Base-by-base conservation (phyloP, 2,329 filamentous ascomycete species). In the Botrytis deweyae region DNA sequence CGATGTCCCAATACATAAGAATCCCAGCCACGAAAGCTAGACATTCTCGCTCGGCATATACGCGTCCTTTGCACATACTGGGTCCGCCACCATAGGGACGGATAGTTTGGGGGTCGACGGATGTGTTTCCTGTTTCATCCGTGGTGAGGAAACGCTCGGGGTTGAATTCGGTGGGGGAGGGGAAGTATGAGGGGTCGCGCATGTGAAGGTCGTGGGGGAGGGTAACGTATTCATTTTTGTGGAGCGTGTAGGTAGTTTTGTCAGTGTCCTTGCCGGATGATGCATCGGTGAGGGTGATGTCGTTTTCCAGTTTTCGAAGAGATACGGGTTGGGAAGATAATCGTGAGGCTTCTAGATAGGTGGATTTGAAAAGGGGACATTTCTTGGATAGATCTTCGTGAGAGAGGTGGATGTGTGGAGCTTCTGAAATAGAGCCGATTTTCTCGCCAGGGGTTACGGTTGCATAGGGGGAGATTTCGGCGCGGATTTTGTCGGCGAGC, bases 1-100 rank as follows among this genome's bases (percentile, higher is more conserved):
- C 82, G 73, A 90, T 85, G 62, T 90, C 86, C 87, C 88, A 90
- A 77, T 88, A 83, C 9, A 84, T 82, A 33, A 90, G 78, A 36
- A 90, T 84, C 1, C 85, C 84, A 25, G 87, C 87, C 1, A 84
- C 83, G 63, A 88, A 85, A 38, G 85, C 80, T 62, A 90, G 76
- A 29, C 85, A 83, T 77, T 87, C 84, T 66, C 84, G 82, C 77
- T 88, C 84, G 4, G 85, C 86, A 74, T 88, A 86, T 2, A 81
- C 80, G 20, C 85, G 82, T 4, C 86, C 86, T 78, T 87, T 87
- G 75, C 86, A 87, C 76, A 86, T 85, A 33, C 82, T 81, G 40
- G 81, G 75, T 20, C 86, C 87, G 14, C 84, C 84, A n/a, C 85
- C 85, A 78, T 85, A 87, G 1, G 86, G 84, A 55, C 83, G 80